phyloP scores from a whole-genome alignment of 78 protist genomes.

The Dictyostelium citrinum region DNA sequence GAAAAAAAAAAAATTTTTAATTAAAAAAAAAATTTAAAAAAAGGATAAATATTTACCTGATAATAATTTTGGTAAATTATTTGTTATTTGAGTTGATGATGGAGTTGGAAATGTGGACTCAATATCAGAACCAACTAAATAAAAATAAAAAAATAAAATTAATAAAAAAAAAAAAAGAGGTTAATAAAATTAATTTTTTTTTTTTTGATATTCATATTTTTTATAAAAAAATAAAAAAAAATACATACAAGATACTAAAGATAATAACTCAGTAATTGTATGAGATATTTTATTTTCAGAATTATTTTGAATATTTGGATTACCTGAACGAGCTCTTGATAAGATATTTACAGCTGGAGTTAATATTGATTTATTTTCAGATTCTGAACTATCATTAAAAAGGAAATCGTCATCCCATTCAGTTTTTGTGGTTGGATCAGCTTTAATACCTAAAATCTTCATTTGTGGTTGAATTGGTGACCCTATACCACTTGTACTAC shows the following conservation, averaged over 20 bases:
- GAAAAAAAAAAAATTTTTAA: neutral
- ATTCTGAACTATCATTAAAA: conserved; percentile 71
- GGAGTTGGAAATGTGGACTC: neutral
- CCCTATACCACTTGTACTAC: neutral
- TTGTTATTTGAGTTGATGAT: neutral
- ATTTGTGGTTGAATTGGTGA: conserved; percentile 35
- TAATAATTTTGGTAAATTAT: neutral
- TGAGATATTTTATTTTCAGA: conserved; percentile 35
- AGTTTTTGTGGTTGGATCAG: conserved; percentile 64
- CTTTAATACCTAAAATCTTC: conserved; percentile 76
- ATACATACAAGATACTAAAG: neutral
- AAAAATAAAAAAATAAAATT: neutral
- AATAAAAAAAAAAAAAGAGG: neutral
- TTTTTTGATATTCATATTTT: neutral
- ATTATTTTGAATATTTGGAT: conserved; percentile 18
- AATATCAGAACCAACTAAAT: conserved; percentile 1
- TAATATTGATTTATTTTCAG: conserved; percentile 29
- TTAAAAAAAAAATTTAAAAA: neutral
- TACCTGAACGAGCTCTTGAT: conserved; percentile 52
- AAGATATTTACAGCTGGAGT: conserved; percentile 42
- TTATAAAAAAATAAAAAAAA: neutral
- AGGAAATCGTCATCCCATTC: conserved; percentile 82
- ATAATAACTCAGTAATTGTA: conserved; percentile 24
- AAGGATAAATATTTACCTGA: neutral
- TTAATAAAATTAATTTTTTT: neutral